phyloP scores from a whole-genome alignment of 2,329 filamentous ascomycete genomes.

The Penicillium paneum region DNA sequence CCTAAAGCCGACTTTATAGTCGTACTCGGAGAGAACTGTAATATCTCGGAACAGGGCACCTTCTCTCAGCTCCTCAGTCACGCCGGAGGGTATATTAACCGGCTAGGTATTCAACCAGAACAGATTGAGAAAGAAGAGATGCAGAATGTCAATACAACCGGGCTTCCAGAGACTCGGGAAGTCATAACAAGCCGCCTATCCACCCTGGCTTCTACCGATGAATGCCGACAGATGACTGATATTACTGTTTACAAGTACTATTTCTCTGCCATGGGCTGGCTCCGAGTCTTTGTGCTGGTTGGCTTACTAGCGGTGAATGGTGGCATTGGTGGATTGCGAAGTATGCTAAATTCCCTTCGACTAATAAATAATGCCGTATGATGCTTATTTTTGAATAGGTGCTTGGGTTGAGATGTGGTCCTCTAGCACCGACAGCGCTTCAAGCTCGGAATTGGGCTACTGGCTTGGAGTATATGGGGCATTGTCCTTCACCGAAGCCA shows the following conservation, averaged over 20 bases:
- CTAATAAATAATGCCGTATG: not conserved
- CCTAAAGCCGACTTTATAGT: constrained; percentile 44
- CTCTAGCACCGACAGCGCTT: constrained; percentile 10
- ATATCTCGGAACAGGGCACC: constrained; percentile 37
- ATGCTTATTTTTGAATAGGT: constrained; percentile 3
- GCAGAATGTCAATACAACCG: not conserved
- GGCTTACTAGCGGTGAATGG: constrained; percentile 12
- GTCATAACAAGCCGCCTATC: not conserved
- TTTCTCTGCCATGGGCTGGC: constrained; percentile 20
- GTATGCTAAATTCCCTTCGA: not conserved
- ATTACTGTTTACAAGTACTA: constrained; percentile 24
- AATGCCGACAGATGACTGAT: constrained; percentile 2
- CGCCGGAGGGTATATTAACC: not conserved
- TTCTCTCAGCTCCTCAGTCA: constrained; percentile 11
- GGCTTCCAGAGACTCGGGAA: not conserved
- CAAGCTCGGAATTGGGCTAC: constrained; percentile 11
- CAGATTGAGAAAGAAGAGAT: not conserved
- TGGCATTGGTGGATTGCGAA: constrained; percentile 6
- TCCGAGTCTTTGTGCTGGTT: constrained; percentile 12
- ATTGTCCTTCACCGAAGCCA: constrained; percentile 12
- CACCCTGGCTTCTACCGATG: not conserved
- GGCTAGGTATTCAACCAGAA: not conserved
- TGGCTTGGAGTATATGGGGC: constrained; percentile 19
- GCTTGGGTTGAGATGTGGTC: constrained; percentile 19
- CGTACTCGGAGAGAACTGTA: constrained; percentile 29